Conservation (phyloP, 768 basidiomycete genomes). For the Lactifluus rugatus region DNA sequence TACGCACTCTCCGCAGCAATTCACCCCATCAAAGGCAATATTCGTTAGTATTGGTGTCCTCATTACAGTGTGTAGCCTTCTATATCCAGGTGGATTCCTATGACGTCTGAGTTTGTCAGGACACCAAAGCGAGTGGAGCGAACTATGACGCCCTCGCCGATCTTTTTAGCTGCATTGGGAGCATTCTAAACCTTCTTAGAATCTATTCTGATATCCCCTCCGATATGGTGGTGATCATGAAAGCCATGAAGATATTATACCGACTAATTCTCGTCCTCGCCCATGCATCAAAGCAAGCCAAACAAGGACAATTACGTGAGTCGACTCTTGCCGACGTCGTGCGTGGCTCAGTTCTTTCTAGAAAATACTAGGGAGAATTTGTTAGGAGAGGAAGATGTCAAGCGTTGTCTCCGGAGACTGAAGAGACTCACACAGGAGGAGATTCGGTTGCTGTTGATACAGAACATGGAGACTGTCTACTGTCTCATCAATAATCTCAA, state of each 20-base stretch:
- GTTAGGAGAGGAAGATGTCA: neutral
- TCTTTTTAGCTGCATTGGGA: neutral
- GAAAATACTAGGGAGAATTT: neutral
- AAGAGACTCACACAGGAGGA: constrained; percentile 3
- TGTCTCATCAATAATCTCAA: neutral
- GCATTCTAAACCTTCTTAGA: neutral
- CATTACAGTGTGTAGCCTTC: neutral
- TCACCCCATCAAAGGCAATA: neutral
- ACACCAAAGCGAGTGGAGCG: neutral
- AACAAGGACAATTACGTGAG: neutral
- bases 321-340: neutral
- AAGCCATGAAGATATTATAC: constrained; percentile 6
- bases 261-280: constrained; percentile 1
- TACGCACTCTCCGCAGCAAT: neutral
- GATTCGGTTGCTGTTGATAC: neutral
- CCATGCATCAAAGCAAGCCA: neutral
- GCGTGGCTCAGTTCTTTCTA: neutral
- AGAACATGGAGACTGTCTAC: constrained; percentile 4
- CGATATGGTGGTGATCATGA: neutral
- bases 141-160: neutral
- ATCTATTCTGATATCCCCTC: neutral
- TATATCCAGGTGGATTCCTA: neutral
- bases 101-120: neutral
- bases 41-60: neutral
- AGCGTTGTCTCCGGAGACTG: neutral